phyloP scores from a whole-genome alignment of 306 rosid genomes.

The Pterocarpus santalinus region DNA sequence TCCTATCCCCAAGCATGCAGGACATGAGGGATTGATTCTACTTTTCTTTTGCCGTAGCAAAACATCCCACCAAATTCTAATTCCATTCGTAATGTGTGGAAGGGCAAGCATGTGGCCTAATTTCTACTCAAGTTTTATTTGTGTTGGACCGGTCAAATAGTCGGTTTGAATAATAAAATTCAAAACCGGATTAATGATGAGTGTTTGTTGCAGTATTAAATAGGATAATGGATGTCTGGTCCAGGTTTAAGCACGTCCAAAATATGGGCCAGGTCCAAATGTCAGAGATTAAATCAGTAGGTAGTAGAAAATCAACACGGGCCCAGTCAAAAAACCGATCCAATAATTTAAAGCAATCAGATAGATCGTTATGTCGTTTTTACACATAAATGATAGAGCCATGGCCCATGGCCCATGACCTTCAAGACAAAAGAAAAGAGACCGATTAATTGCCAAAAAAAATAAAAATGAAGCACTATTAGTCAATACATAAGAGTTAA shows the following conservation, averaged over 20 bases:
- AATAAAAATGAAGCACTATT: too few species aligned
- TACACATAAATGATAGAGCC: too few species aligned
- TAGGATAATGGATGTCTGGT: constrained; percentile 24
- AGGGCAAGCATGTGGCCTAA: constrained; percentile 30
- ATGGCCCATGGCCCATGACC: too few species aligned
- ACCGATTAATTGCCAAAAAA: too few species aligned
- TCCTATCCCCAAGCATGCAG: constrained; percentile 20
- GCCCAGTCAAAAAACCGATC: constrained; percentile 22
- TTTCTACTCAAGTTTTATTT: constrained; percentile 33
- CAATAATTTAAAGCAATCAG: not conserved
- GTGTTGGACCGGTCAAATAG: constrained; percentile 12
- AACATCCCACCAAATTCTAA: constrained; percentile 14
- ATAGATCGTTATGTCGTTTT: not conserved
- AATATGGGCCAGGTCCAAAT: constrained; percentile 6
- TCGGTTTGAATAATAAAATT: constrained; percentile 27
- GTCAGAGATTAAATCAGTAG: not conserved
- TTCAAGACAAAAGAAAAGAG: too few species aligned
- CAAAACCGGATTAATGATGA: constrained; percentile 1
- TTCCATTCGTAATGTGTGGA: constrained; percentile 7
- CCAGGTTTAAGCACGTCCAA: constrained; percentile 3
- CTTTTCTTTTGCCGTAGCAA: not conserved
- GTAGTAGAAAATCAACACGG: constrained; percentile 9
- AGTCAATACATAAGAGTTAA: too few species aligned
- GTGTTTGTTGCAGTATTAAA: not conserved
- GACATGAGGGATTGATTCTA: constrained; percentile 39